Conservation (phyloP, 768 basidiomycete genomes). For the Suillus weaverae region DNA sequence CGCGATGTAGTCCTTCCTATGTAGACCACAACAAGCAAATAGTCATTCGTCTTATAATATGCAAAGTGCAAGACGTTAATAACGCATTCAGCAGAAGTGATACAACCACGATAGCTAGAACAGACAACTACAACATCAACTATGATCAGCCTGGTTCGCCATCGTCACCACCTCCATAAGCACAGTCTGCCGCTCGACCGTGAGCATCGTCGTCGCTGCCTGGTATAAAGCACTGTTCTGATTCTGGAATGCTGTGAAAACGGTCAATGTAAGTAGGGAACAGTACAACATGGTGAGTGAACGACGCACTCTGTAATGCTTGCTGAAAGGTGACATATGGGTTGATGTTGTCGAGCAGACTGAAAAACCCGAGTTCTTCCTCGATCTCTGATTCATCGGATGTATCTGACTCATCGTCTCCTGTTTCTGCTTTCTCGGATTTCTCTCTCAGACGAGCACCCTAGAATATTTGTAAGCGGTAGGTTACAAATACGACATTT, state of each 20-base stretch:
- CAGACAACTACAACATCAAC: not conserved
- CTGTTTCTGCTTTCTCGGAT: constrained; percentile 42
- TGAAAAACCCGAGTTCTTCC: constrained; percentile 86
- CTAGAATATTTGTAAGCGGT: constrained; percentile 34
- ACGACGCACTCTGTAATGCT: constrained; percentile 66
- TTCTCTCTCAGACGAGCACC: constrained; percentile 72
- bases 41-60: not conserved
- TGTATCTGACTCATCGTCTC: constrained; percentile 38
- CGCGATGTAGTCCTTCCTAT: no score
- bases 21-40: not conserved
- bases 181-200: constrained; percentile 69
- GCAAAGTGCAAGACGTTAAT: not conserved
- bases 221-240: constrained; percentile 49
- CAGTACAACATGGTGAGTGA: not conserved
- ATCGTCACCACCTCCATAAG: not conserved
- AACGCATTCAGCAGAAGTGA: not conserved
- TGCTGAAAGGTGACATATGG: constrained; percentile 78
- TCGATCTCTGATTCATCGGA: constrained; percentile 62
- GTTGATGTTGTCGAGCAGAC: constrained; percentile 77
- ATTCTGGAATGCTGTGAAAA: constrained; percentile 65
- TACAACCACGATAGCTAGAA: not conserved
- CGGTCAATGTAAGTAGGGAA: constrained; percentile 9
- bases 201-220: constrained; percentile 57
- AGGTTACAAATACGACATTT: constrained; percentile 1
- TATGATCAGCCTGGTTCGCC: not conserved